These are phyloP conservation scores for Ceratobasidium sp. DNA, from an alignment of 1,284 basidiomycete genomes.

Conservation along the genomic window DNA sequence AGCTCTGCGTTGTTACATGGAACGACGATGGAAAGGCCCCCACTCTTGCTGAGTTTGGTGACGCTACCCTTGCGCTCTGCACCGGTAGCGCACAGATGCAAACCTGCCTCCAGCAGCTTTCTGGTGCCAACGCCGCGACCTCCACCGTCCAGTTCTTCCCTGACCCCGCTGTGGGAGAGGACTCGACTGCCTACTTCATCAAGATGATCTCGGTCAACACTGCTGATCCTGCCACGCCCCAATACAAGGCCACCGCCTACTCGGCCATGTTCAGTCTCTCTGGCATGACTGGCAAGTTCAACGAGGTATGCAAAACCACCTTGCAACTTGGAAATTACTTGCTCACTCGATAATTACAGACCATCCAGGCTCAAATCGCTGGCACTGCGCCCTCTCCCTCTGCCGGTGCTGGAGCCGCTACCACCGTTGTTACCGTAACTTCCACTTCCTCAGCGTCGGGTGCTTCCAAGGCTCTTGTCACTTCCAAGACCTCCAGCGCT, in stretches of 20 bases:
- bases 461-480: background rate
- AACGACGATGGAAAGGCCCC: constrained; percentile 50
- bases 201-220: constrained; percentile 48
- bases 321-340: background rate
- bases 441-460: background rate
- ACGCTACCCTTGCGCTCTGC: constrained; percentile 2
- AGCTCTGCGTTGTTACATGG: constrained; percentile 50
- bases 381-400: constrained; percentile 25
- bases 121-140: constrained; percentile 49
- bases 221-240: constrained; percentile 45
- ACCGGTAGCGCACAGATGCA: constrained; percentile 38
- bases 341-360: background rate
- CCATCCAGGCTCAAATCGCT: constrained; percentile 41
- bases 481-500: background rate
- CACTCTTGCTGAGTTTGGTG: constrained; percentile 47
- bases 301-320: constrained; percentile 12
- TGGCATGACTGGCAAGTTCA: constrained; percentile 43
- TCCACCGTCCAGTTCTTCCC: constrained; percentile 46
- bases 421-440: background rate
- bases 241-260: constrained; percentile 52
- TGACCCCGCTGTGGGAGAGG: constrained; percentile 49
- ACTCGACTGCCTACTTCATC: constrained; percentile 42
- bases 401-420: background rate
- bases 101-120: constrained; percentile 50
- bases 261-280: constrained; percentile 51